Evolutionary conservation across 345 rosid species (phyloP).

Genomic region (Gossypium rotundifolium): DNA sequence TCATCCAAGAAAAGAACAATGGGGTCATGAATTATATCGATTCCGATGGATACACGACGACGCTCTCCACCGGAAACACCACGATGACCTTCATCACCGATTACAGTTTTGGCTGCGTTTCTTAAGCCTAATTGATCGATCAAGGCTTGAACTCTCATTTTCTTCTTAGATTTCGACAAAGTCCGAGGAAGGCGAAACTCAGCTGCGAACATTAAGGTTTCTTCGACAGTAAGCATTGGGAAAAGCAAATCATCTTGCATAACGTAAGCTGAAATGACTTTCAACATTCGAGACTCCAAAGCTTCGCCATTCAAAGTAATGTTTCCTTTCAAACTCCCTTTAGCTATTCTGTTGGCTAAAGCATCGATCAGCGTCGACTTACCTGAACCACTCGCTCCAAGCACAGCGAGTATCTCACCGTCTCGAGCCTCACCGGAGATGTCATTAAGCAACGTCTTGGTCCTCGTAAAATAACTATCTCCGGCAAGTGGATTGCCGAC

Average conservation of each 20-base stretch:
- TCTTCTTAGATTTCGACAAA: constrained; percentile 70
- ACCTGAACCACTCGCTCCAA: constrained; percentile 92
- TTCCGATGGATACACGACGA: constrained; percentile 87
- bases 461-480: constrained; percentile 31
- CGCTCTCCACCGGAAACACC: constrained; percentile 95
- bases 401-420: constrained; percentile 85
- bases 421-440: constrained; percentile 84
- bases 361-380: constrained; percentile 85
- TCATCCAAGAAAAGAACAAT: constrained; percentile 83
- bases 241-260: constrained; percentile 88
- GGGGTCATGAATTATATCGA: constrained; percentile 86
- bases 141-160: constrained; percentile 62
- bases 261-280: constrained; percentile 86
- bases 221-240: constrained; percentile 90
- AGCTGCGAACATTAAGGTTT: constrained; percentile 81
- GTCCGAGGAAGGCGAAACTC: constrained; percentile 83
- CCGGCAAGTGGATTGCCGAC: constrained; percentile 35
- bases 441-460: constrained; percentile 67
- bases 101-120: constrained; percentile 76
- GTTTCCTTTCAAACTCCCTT: constrained; percentile 66
- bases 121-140: constrained; percentile 83
- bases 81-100: constrained; percentile 94
- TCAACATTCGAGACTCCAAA: constrained; percentile 65
- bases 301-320: constrained; percentile 64
- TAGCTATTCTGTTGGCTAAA: constrained; percentile 75